Base-by-base conservation (phyloP, 768 basidiomycete genomes). In the Lactifluus hygrophoroides region DNA sequence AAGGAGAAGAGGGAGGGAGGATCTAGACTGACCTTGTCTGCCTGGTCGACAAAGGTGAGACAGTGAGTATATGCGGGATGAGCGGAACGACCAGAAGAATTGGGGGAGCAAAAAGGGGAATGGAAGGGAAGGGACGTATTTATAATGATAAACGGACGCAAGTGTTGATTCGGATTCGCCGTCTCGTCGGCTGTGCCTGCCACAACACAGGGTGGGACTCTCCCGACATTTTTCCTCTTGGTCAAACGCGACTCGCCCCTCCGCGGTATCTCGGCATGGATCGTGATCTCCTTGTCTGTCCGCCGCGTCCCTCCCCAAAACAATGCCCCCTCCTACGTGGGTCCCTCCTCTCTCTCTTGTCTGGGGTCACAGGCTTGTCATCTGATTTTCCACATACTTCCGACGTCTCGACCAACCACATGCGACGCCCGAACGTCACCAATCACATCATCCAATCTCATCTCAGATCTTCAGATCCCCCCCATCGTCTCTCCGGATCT, bases 31-130 rank as follows among this genome's bases (percentile, higher is more conserved):
- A 58, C 60, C 59, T 60, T 60, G 58, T 60, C 46, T 46, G 42
- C 40, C 28, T 34, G 5, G 46, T 40, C 45, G 37, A 58, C 34
- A 59, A 55, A 25, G 44, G 48, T 46, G 58, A 60, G 49, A 51
- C 53, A 54, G 58, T 38, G 34, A 25, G 32, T 3, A 46, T 45
- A 54, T 32, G 44, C 38, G 23, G 50, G 43, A 45, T 37, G 21
- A 45, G 57, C 57, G 58, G 52, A 47, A 54, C 42, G 53, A 60
- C 25, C 19, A 52, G 57, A 27, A n/a, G 54, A 51, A 44, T 38
- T 56, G 59, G 59, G 59, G 59, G 54, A 38, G 43, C 46, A 60
- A 60, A 60, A 60, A 59, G 58, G 59, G 59, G 56, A 60, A 56
- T 45, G 59, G 59, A 60, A 56, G 58, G 48, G 27, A 59, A 50